phyloP scores from a whole-genome alignment of 768 basidiomycete genomes.

The Agaricus blazei region DNA sequence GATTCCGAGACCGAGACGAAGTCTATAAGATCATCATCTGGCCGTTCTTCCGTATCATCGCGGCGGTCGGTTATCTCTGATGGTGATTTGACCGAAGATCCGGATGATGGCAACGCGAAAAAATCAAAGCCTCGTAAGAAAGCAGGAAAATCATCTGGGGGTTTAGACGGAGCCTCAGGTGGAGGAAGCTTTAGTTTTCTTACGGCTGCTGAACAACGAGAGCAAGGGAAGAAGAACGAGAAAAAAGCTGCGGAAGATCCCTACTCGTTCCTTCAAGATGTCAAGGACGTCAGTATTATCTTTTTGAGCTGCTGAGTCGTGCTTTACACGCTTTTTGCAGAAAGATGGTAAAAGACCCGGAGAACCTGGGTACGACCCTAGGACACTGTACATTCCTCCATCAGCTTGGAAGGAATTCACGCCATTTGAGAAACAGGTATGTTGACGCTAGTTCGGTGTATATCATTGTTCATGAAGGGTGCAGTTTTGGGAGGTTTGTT shows the following conservation, averaged over 20 bases:
- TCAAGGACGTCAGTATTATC: constrained; percentile 57
- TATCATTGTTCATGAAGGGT: background rate
- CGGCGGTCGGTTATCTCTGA: constrained; percentile 33
- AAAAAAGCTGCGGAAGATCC: constrained; percentile 78
- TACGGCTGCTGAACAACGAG: constrained; percentile 78
- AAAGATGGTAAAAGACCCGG: constrained; percentile 76
- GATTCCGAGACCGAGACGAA: constrained; percentile 55
- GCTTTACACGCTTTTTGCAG: constrained; percentile 30
- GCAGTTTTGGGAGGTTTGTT: constrained; percentile 71
- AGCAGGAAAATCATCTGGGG: constrained; percentile 16
- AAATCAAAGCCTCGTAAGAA: constrained; percentile 24
- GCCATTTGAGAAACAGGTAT: constrained; percentile 89
- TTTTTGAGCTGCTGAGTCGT: background rate
- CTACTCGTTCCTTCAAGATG: constrained; percentile 67
- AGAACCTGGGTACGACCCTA: constrained; percentile 86
- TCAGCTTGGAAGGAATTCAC: constrained; percentile 80
- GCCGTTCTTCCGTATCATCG: constrained; percentile 47
- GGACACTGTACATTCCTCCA: constrained; percentile 78
- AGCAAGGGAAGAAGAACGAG: constrained; percentile 71
- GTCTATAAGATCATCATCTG: constrained; percentile 44
- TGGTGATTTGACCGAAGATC: constrained; percentile 29
- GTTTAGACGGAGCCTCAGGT: constrained; percentile 15
- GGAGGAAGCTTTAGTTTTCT: constrained; percentile 49
- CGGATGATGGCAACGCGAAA: constrained; percentile 19
- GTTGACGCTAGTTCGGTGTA: constrained; percentile 8